A percentile compares a stretch with the other conserved stretches of the same genome.
Conservation (phyloP, 2,329 filamentous ascomycete species). For the Grosmannia penicillata region DNA sequence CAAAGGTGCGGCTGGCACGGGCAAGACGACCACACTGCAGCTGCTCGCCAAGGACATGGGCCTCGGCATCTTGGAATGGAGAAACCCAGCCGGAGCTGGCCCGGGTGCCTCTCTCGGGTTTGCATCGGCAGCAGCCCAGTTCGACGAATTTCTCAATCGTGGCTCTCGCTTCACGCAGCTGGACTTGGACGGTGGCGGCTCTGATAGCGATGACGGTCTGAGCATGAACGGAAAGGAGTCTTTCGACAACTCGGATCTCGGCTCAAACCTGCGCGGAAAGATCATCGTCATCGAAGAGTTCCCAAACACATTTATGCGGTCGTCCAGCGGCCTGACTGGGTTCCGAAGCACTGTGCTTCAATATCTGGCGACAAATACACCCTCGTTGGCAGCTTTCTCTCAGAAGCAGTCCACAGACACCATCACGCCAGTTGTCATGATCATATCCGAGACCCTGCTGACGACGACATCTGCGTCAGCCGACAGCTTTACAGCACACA, state of each 20-base stretch:
- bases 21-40: conserved; percentile 78
- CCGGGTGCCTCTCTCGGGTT: conserved; percentile 34
- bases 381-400: conserved; percentile 33
- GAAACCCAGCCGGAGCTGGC: conserved; percentile 54
- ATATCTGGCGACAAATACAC: conserved; percentile 55
- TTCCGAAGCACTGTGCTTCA: conserved; percentile 65
- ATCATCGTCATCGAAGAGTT: conserved; percentile 72
- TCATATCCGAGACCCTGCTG: conserved; percentile 81
- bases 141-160: conserved; percentile 80
- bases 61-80: conserved; percentile 77
- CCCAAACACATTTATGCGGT: conserved; percentile 56
- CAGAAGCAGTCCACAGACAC: conserved; percentile 22
- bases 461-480: conserved; percentile 73
- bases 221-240: neutral
- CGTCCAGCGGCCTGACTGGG: conserved; percentile 47
- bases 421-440: conserved; percentile 64
- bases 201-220: conserved; percentile 14
- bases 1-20: conserved; percentile 80
- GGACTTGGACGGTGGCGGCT: conserved; percentile 13
- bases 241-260: conserved; percentile 1
- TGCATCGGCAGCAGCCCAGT: conserved; percentile 61
- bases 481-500: conserved; percentile 86
- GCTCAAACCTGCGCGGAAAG: conserved; percentile 17
- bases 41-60: conserved; percentile 65
- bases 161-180: conserved; percentile 60